Evolutionary conservation across 495 filamentous ascomycete species (phyloP).

Genomic region (Evansstolkia leycettana): DNA sequence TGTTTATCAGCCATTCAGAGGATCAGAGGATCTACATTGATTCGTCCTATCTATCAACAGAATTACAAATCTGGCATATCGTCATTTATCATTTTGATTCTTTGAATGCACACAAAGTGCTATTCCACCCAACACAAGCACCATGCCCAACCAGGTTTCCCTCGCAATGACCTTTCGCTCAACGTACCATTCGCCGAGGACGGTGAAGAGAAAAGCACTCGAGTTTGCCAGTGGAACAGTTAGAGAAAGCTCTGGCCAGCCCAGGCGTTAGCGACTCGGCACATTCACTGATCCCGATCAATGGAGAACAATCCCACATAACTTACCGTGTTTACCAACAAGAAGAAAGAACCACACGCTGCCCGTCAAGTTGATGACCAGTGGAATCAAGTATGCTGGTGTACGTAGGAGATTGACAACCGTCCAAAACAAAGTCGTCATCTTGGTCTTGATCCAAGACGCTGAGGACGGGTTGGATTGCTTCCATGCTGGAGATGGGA

Average conservation of each 20-base stretch:
- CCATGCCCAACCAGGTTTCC: constrained; percentile 87
- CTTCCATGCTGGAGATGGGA: constrained; percentile 15
- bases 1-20: no score
- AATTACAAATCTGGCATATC: neutral
- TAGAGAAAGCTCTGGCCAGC: constrained; percentile 61
- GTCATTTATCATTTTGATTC: constrained; percentile 14
- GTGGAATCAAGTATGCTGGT: constrained; percentile 71
- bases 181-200: constrained; percentile 89
- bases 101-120: constrained; percentile 69
- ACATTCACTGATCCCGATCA: neutral
- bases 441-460: constrained; percentile 40
- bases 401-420: constrained; percentile 68
- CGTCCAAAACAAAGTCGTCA: constrained; percentile 50
- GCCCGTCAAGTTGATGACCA: constrained; percentile 84
- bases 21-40: no score
- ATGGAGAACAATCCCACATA: neutral
- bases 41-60: neutral
- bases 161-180: constrained; percentile 77
- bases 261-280: no score
- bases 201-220: constrained; percentile 87
- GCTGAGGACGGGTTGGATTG: constrained; percentile 2
- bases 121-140: constrained; percentile 68
- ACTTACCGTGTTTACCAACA: constrained; percentile 80
- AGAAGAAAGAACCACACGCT: constrained; percentile 96
- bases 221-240: constrained; percentile 94